Evolutionary conservation across 176 grass and related monocot genomes (phyloP), one percentile per base, ranked within the genome.

Genomic region (Bromus sterilis): DNA sequence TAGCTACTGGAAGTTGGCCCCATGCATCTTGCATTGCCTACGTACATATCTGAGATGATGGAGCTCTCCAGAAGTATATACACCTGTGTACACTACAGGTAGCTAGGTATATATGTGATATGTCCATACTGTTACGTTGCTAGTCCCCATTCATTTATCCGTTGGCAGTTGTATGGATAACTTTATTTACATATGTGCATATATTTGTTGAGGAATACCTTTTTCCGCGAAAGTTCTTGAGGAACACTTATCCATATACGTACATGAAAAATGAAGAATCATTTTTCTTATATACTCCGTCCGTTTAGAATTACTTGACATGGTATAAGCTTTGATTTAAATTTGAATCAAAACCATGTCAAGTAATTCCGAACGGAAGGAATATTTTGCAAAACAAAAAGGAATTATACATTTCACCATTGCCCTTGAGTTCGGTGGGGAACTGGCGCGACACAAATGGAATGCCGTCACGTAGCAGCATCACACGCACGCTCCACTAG

Each of bases 21-120:
- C 11, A n/a, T n/a, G n/a, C n/a, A 35, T 28, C 23, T 74, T 57
- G 29, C 24, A 24, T 8, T 51, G 48, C 18, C 18, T 20, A 21
- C 18, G 18, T 33, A 64, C 3, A 33, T 7, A 32, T 33, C 5
- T 55, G 37, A 70, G 72, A 31, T 24, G 66, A 84, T 69, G n/a
- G 66, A 15, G 40, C 75, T 80, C 60, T 89, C 76, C 60, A 7
- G 76, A 80, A 78, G 64, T 82, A 40, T 59, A 30, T 63, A 73
- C 75, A 88, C 75, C 75, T 83, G 80, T 78, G n/a, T 62, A 33
- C 33, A 11, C 66, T 84, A 44, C 16, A 68, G 57, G 4, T 29
- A 60, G 21, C 35, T 39, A 78, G 25, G 48, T 7, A 51, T 51
- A 18, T 6, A 34, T 34, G 9, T 37, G 35, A n/a, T 37, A 62